Conservation (phyloP, 352 stramenopile species). For the Peronospora belbahrii region DNA sequence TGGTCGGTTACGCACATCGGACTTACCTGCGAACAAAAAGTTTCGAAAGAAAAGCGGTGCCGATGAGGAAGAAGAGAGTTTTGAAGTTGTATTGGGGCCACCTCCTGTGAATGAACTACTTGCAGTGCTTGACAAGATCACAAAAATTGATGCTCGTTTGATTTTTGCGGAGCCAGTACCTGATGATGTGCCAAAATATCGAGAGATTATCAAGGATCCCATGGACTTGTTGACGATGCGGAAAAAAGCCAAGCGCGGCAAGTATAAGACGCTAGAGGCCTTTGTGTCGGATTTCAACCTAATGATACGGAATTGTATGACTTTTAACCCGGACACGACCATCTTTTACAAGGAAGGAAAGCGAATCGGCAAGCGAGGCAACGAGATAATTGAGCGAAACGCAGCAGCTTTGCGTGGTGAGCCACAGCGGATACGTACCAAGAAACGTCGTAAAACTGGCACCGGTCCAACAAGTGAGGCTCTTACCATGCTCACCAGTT, state of each 20-base stretch:
- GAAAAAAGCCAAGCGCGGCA: slow-evolving; percentile 64
- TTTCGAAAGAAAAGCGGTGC: slow-evolving; percentile 58
- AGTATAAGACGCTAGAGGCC: slow-evolving; percentile 77
- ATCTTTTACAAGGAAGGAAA: slow-evolving; percentile 88
- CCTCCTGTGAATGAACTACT: slow-evolving; percentile 66
- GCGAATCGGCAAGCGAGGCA: slow-evolving; percentile 70
- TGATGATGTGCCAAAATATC: slow-evolving; percentile 79
- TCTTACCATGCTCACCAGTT: slow-evolving; percentile 66
- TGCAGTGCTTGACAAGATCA: slow-evolving; percentile 71
- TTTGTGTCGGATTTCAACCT: slow-evolving; percentile 77
- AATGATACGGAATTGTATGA: slow-evolving; percentile 85
- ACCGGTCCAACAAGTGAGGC: slow-evolving; percentile 38
- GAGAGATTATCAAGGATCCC: slow-evolving; percentile 72
- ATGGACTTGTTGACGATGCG: slow-evolving; percentile 85
- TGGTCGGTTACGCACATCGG: slow-evolving; percentile 54
- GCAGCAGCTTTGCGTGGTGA: slow-evolving; percentile 51
- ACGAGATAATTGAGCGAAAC: slow-evolving; percentile 72
- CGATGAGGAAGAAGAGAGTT: slow-evolving; percentile 74
- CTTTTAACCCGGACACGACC: slow-evolving; percentile 79
- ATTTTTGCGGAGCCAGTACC: slow-evolving; percentile 84
- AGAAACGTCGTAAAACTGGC: slow-evolving; percentile 65
- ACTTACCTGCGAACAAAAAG: slow-evolving; percentile 71
- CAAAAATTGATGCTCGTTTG: slow-evolving; percentile 56
- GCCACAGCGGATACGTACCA: slow-evolving; percentile 64
- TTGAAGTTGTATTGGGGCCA: slow-evolving; percentile 69